phyloP scores from a whole-genome alignment of 495 filamentous ascomycete species.

The Pseudotulostoma volvatum region DNA sequence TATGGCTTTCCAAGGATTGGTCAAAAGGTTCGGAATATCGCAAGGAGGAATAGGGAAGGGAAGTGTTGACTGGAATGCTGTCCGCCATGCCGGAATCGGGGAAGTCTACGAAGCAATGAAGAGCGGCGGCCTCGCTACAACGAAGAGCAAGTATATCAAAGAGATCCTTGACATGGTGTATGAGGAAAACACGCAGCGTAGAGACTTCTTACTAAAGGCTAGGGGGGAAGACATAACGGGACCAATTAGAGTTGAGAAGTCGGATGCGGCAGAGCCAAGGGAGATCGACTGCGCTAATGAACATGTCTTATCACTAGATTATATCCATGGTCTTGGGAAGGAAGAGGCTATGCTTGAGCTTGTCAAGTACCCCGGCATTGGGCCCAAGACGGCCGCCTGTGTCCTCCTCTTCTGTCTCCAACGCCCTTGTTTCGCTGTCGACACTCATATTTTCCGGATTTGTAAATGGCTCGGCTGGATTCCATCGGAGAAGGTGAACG shows the following conservation, averaged over 20 bases:
- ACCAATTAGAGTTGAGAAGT: conserved; percentile 18
- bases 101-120: conserved; percentile 61
- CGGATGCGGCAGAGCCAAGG: conserved; percentile 27
- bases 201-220: conserved; percentile 16
- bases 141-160: conserved; percentile 68
- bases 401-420: conserved; percentile 67
- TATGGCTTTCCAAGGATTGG: conserved; percentile 54
- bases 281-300: conserved; percentile 38
- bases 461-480: conserved; percentile 80
- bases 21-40: conserved; percentile 49
- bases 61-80: conserved; percentile 75
- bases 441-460: conserved; percentile 72
- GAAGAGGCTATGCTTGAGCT: conserved; percentile 60
- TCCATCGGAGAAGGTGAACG: conserved; percentile 37
- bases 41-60: conserved; percentile 49
- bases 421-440: conserved; percentile 66
- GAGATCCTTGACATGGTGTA: conserved; percentile 65
- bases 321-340: conserved; percentile 49
- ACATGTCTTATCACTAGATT: conserved; percentile 54
- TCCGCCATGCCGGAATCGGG: conserved; percentile 43
- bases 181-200: conserved; percentile 42
- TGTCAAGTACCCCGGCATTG: conserved; percentile 66
- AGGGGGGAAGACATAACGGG: conserved; percentile 8
- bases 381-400: conserved; percentile 82
- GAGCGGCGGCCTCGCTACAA: conserved; percentile 46